Conservation (phyloP, 345 rosid genomes). For the Sonneratia caseolaris region DNA sequence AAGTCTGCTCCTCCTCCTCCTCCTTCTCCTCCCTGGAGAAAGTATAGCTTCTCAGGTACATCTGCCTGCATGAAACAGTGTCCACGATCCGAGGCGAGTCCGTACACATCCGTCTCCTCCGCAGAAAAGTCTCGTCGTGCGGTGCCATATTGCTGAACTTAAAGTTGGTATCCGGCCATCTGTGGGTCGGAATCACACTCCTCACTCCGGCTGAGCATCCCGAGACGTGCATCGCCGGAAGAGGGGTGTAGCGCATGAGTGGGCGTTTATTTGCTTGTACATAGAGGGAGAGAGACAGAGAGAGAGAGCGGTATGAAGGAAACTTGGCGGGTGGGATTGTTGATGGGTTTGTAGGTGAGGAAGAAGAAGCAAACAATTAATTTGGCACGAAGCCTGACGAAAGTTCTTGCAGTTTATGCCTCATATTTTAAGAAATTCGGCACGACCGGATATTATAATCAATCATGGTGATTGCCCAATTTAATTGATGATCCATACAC, state of each 20-base stretch:
- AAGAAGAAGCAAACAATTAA: not conserved
- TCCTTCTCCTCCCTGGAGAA: constrained; percentile 23
- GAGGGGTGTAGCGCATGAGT: not conserved
- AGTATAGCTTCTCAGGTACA: constrained; percentile 41
- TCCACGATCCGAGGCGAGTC: constrained; percentile 21
- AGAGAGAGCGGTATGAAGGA: not conserved
- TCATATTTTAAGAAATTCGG: not conserved
- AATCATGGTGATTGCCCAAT: constrained; percentile 1
- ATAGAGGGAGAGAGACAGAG: not conserved
- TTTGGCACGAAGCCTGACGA: not conserved
- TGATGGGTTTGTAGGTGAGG: constrained; percentile 1
- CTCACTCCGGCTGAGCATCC: constrained; percentile 8
- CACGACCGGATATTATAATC: not conserved
- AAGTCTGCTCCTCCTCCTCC: constrained; percentile 12
- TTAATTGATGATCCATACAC: not conserved
- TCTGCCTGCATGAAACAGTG: constrained; percentile 36
- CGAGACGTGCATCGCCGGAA: not conserved
- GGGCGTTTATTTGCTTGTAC: not conserved
- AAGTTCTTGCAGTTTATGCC: not conserved
- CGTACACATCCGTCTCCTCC: not conserved
- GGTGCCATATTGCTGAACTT: constrained; percentile 2
- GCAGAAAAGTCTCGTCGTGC: not conserved
- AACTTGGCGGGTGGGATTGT: not conserved
- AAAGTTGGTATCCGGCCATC: constrained; percentile 19
- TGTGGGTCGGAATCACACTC: constrained; percentile 20